Conservation (phyloP, 345 rosid species). For the Alliaria petiolata region DNA sequence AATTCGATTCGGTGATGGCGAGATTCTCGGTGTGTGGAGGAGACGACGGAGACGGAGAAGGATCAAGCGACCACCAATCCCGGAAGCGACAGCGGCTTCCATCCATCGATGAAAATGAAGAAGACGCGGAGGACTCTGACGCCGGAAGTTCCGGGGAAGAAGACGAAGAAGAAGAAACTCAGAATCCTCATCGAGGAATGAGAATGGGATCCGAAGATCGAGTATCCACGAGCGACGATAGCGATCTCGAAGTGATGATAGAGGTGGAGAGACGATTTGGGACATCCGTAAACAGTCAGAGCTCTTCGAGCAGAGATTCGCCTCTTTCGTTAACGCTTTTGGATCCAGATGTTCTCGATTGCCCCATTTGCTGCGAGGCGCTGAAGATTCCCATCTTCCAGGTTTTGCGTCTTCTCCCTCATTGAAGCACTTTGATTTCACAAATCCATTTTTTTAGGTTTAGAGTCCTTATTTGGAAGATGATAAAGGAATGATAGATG, state of each 20-base stretch:
- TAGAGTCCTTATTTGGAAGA: background rate
- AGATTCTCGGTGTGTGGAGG: constrained; percentile 22
- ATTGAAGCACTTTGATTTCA: background rate
- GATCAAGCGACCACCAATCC: constrained; percentile 6
- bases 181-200: background rate
- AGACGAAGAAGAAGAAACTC: constrained; percentile 10
- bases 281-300: background rate
- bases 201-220: background rate
- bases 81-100: constrained; percentile 29
- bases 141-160: constrained; percentile 23
- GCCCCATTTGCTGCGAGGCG: constrained; percentile 30
- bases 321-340: constrained; percentile 6
- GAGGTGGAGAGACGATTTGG: background rate
- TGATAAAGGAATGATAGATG: background rate
- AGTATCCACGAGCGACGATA: constrained; percentile 15
- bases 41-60: constrained; percentile 34
- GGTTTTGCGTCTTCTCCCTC: background rate
- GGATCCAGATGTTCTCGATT: constrained; percentile 33
- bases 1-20: constrained; percentile 2
- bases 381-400: constrained; percentile 27
- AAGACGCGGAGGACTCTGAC: constrained; percentile 2
- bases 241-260: background rate
- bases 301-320: constrained; percentile 12
- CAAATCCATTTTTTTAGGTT: background rate
- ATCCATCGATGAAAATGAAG: constrained; percentile 27